Percentiles rank a stretch among this genome's conserved stretches.
These are phyloP conservation scores for Aurantiochytrium sp. DNA, from an alignment of 108 stramenopile genomes.

Conservation along the genomic window DNA sequence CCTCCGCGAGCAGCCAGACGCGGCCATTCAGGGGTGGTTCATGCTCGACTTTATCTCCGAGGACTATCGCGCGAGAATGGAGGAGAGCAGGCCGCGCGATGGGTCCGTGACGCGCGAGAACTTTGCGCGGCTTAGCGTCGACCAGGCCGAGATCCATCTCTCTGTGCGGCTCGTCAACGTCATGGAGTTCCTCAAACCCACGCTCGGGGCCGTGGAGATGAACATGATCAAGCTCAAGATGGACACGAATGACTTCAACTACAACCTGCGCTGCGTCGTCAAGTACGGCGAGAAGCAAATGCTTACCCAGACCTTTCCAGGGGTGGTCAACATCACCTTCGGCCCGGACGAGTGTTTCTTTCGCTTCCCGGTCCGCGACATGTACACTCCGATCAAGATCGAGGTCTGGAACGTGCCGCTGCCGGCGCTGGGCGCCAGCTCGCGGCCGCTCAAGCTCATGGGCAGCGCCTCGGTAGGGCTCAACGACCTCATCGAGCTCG, in stretches of 20 bases:
- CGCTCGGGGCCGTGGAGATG: background rate
- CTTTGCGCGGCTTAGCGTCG: conserved; percentile 13
- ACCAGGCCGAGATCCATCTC: background rate
- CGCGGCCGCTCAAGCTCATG: background rate
- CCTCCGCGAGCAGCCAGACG: background rate
- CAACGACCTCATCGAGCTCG: background rate
- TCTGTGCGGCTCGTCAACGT: background rate
- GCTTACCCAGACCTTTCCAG: background rate
- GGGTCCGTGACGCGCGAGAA: background rate
- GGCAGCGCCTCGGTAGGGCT: background rate
- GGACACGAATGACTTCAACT: conserved; percentile 19
- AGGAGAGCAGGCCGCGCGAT: background rate
- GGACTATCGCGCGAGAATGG: background rate
- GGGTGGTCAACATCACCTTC: background rate
- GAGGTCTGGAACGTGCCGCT: conserved; percentile 23
- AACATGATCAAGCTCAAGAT: background rate
- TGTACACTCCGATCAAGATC: background rate
- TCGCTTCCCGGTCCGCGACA: conserved; percentile 22
- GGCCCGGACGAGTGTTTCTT: background rate
- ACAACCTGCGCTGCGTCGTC: background rate
- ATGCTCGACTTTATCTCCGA: background rate
- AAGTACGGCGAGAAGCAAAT: background rate
- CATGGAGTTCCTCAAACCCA: background rate
- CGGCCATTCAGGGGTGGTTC: conserved; percentile 1
- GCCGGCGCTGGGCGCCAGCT: background rate